Percentiles rank a stretch among this genome's conserved stretches.
Conservation (phyloP, 352 stramenopile species). For the Pythium aristosporum region DNA sequence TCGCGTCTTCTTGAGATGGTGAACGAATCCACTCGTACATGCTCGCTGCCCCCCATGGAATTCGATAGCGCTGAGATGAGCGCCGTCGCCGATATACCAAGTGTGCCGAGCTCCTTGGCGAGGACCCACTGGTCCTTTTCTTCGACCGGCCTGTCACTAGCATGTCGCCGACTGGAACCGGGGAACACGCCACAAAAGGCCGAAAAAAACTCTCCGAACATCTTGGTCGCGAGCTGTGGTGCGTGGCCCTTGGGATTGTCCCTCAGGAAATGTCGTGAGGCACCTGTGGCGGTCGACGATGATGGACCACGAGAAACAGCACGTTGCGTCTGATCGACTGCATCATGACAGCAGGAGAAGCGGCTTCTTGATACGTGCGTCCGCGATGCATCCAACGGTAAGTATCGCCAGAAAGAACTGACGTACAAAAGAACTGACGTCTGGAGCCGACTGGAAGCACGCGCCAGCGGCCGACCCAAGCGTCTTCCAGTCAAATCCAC, state of each 20-base stretch:
- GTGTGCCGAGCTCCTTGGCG: constrained; percentile 14
- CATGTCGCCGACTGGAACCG: constrained; percentile 33
- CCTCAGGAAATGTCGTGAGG: constrained; percentile 27
- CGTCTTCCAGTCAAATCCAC: constrained; percentile 61
- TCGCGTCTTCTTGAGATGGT: not conserved
- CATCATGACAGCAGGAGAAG: constrained; percentile 33
- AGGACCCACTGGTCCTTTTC: not conserved
- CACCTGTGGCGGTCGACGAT: constrained; percentile 31
- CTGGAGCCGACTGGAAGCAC: constrained; percentile 69
- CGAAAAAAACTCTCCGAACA: constrained; percentile 45
- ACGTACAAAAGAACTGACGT: constrained; percentile 69
- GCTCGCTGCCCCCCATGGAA: constrained; percentile 32
- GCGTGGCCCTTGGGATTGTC: constrained; percentile 29
- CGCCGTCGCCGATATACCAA: constrained; percentile 45
- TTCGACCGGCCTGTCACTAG: not conserved
- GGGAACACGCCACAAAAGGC: constrained; percentile 45
- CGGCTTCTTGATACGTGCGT: constrained; percentile 23
- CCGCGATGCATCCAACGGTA: constrained; percentile 13
- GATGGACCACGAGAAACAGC: constrained; percentile 34
- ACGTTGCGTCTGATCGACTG: constrained; percentile 36
- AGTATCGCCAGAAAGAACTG: constrained; percentile 30
- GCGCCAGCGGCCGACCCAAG: constrained; percentile 57
- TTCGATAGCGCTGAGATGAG: constrained; percentile 52
- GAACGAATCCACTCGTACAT: constrained; percentile 3
- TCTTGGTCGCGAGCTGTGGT: constrained; percentile 25